These are phyloP conservation scores for Moesziomyces parantarcticus DNA, from an alignment of 1,284 basidiomycete genomes.

Conservation along the genomic window DNA sequence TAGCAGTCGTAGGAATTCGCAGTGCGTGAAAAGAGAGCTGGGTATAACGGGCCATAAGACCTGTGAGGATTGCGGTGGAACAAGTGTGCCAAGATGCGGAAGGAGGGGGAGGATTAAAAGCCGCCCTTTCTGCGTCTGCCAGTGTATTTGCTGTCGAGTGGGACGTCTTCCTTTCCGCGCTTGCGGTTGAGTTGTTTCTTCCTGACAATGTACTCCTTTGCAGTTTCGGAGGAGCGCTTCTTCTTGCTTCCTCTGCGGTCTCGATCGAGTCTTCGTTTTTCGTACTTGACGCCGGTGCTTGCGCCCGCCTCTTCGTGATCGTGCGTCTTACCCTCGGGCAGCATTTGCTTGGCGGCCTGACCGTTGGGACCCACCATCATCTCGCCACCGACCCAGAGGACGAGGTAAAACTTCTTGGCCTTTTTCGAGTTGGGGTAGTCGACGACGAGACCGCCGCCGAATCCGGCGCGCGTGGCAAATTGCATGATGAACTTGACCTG, in stretches of 20 bases:
- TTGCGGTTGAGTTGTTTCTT: conserved; percentile 74
- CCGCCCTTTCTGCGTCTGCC: conserved; percentile 47
- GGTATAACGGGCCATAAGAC: no score
- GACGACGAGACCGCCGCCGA: conserved; percentile 94
- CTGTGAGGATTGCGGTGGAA: neutral
- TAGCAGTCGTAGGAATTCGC: no score
- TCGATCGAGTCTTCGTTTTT: conserved; percentile 37
- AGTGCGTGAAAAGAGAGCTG: neutral
- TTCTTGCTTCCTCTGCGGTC: conserved; percentile 70
- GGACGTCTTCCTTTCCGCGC: conserved; percentile 71
- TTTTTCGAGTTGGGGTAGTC: conserved; percentile 73
- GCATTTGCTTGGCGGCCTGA: conserved; percentile 44
- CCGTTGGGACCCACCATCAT: conserved; percentile 68
- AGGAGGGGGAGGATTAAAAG: conserved; percentile 9
- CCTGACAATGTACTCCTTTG: conserved; percentile 72
- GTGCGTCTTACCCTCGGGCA: conserved; percentile 55
- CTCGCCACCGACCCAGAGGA: conserved; percentile 68
- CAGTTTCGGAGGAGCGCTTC: conserved; percentile 69
- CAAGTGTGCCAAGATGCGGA: conserved; percentile 5
- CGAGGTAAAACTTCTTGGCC: conserved; percentile 68
- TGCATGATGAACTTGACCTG: conserved; percentile 80
- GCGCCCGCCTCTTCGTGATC: conserved; percentile 45
- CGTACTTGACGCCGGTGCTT: conserved; percentile 36
- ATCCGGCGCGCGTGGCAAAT: conserved; percentile 91
- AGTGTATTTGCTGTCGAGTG: conserved; percentile 62